Percentiles rank a stretch among this genome's conserved stretches.
phyloP scores from a whole-genome alignment of 768 basidiomycete species.

The Myochromella boudieri region DNA sequence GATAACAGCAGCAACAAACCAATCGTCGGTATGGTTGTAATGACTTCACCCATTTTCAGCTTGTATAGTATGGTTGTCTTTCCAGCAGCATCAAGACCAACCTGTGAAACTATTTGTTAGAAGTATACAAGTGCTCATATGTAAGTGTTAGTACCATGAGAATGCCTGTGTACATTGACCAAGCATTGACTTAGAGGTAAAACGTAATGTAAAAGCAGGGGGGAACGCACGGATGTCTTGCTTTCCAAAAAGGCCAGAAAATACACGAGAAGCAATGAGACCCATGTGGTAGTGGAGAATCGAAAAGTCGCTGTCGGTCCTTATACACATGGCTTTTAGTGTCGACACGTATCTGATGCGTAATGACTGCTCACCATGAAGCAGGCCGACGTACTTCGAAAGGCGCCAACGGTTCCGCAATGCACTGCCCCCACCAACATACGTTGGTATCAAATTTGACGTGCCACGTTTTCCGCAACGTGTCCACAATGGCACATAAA shows the following conservation, averaged over 20 bases:
- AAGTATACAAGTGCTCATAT: constrained; percentile 15
- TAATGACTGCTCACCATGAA: too few species aligned
- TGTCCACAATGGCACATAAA: too few species aligned
- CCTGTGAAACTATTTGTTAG: constrained; percentile 44
- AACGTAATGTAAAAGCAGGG: constrained; percentile 25
- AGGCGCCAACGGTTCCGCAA: too few species aligned
- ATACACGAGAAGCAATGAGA: constrained; percentile 71
- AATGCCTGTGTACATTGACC: constrained; percentile 67
- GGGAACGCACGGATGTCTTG: constrained; percentile 99
- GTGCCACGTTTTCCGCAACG: too few species aligned
- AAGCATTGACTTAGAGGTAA: constrained; percentile 28
- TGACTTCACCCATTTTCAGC: constrained; percentile 99
- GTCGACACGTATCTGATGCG: too few species aligned
- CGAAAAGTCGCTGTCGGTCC: too few species aligned
- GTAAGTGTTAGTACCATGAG: constrained; percentile 67
- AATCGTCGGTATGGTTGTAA: constrained; percentile 99
- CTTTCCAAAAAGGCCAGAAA: constrained; percentile 91
- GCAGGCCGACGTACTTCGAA: too few species aligned
- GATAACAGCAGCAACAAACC: constrained; percentile 53
- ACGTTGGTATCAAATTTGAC: too few species aligned
- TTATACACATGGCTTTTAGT: too few species aligned
- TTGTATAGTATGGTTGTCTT: constrained; percentile 99
- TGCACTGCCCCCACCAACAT: too few species aligned
- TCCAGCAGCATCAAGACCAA: constrained; percentile 99
- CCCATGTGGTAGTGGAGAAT: constrained; percentile 54